Evolutionary conservation across 176 grass and related monocot species (phyloP).

Genomic region (Carex scoparia): DNA sequence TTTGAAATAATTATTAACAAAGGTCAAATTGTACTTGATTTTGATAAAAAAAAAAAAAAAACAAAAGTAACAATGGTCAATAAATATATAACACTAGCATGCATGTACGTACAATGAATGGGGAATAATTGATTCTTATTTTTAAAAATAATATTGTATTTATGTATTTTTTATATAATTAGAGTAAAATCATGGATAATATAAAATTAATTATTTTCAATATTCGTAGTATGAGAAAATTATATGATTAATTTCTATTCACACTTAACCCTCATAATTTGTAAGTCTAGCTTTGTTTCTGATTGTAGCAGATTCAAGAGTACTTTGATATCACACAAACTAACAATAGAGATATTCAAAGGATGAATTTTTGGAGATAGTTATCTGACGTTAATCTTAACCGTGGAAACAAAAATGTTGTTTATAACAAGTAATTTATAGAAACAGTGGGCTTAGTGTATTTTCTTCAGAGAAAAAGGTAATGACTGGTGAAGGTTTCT

Average conservation of each 20-base stretch:
- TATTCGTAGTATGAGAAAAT: too few relatives aligned
- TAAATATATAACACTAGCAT: background rate
- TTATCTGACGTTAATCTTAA: background rate
- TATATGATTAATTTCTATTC: too few relatives aligned
- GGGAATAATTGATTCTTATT: too few relatives aligned
- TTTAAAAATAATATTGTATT: too few relatives aligned
- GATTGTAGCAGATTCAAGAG: too few relatives aligned
- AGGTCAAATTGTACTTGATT: background rate
- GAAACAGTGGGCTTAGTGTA: background rate
- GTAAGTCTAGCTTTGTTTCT: too few relatives aligned
- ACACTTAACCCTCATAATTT: too few relatives aligned
- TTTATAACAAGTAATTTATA: background rate
- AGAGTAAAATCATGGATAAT: too few relatives aligned
- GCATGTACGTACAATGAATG: too few relatives aligned
- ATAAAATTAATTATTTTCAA: too few relatives aligned
- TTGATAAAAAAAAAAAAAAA: background rate
- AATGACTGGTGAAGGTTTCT: background rate
- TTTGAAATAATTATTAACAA: background rate
- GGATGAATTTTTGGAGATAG: background rate
- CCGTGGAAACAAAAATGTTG: background rate
- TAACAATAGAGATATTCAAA: background rate
- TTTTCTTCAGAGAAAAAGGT: background rate
- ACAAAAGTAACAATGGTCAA: background rate
- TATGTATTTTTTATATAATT: too few relatives aligned
- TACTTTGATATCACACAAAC: background rate